Conservation (phyloP, 805 yeast genomes). For the Zygoascus bituminiphila region DNA sequence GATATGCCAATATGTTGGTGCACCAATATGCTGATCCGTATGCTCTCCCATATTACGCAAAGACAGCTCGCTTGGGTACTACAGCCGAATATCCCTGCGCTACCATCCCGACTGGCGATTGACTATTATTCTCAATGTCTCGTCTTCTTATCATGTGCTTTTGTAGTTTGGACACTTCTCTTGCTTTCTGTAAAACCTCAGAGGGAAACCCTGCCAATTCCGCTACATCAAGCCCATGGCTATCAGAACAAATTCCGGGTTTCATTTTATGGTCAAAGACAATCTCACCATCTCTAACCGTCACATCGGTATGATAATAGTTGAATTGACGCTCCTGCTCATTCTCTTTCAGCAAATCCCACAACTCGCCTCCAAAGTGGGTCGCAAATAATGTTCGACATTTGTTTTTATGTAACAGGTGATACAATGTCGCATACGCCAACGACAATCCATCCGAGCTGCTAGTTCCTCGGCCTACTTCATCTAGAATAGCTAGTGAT, state of each 20-base stretch:
- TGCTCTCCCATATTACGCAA: no score
- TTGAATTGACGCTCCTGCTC: slow-evolving; percentile 17
- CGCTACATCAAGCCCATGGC: slow-evolving; percentile 74
- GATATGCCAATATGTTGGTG: no score
- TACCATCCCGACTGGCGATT: no score
- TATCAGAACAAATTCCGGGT: slow-evolving; percentile 62
- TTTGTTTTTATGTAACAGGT: slow-evolving; percentile 44
- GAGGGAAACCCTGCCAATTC: slow-evolving; percentile 70
- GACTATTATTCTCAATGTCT: no score
- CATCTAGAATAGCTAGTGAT: slow-evolving; percentile 77
- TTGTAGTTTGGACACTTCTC: slow-evolving; percentile 11
- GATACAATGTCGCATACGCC: slow-evolving; percentile 65
- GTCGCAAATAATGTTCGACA: slow-evolving; percentile 85
- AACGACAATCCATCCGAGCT: slow-evolving; percentile 77
- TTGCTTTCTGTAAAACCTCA: slow-evolving; percentile 48
- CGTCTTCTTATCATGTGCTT: no score
- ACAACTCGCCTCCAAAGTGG: slow-evolving; percentile 59
- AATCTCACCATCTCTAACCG: not conserved
- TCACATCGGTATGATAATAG: not conserved
- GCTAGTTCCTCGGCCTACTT: slow-evolving; percentile 86
- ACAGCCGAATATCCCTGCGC: no score
- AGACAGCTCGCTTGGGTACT: no score
- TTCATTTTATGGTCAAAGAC: slow-evolving; percentile 45
- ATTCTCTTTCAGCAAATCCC: slow-evolving; percentile 31
- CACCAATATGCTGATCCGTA: no score